Base-by-base conservation (phyloP, 2,329 filamentous ascomycete species). In the Hypomyces perniciosus region DNA sequence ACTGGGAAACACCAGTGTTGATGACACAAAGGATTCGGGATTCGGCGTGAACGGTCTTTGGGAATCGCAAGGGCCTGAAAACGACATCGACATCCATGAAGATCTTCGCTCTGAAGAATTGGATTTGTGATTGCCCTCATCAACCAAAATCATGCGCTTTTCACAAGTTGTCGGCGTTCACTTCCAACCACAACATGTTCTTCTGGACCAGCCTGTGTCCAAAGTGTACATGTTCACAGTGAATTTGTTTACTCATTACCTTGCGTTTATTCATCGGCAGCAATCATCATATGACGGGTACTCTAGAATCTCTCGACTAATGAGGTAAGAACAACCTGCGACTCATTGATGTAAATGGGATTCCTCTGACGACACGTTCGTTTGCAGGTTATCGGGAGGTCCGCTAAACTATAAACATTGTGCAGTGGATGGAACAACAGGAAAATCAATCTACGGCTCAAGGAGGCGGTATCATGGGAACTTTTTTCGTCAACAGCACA, bases 81-180 rank as follows among this genome's bases (percentile, higher is more conserved):
- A 54, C 20, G 60, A 57, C 5, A 39, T 64, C 29, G 55, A 56
- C 29, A 55, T 64, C 30, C 54, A 58, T 28, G 56, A 59, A 8
- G 54, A 58, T 12, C 46, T 65, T 29, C 46, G 55, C 26, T 51
- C 57, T 12, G 62, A 64, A 8, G 59, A 63, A 35, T 40, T 62
- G 9, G 59, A 57, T 13, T 56, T 64, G 26, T 66, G 51, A 59
- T 9, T 6, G 12, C 27, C 40, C n/a, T 12, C 34, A 29, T n/a
- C 9, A 8, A 5, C 26, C 13, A n/a, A 46, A 39, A 28, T 39
- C 29, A 50, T 8, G 12, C 33, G 8, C 33, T 8, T 35, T 35
- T 35, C 8, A 3, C 8, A 35, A 12, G 20, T 3, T 20, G 20
- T 20, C 20, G 12, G 33, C 8, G 8, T 12, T 29, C 4, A 12